Evolutionary conservation across 225 moss, liverwort and hornwort species (phyloP), one percentile per base, ranked within the genome.

Genomic region (Marchantia paleacea): DNA sequence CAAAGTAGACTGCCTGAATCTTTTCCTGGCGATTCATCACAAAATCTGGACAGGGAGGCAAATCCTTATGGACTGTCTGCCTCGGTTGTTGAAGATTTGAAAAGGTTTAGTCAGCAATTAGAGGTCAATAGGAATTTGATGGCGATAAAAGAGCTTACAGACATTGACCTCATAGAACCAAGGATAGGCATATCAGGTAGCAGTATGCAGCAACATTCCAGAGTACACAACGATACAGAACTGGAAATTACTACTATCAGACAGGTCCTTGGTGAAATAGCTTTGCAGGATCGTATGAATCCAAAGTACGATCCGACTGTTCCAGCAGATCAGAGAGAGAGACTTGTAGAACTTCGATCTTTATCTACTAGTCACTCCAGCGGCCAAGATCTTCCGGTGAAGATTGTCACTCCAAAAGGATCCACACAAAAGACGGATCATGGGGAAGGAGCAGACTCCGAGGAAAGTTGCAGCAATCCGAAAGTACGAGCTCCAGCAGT

Each of bases 401-500:
- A 65, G 64, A 10, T 55, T 1, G 10, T 11, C 15, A 82, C 80
- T 72, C 84, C 85, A 55, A 90, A 87, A 77, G 60, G 26, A 84
- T 90, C 72, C 87, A 82, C 80, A 78, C 80, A 76, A 78, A 79
- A 63, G 26, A 51, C 57, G 76, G 68, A 60, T 72, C 75, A 14
- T 70, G 65, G 71, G 31, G 75, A 81, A 81, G 72, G 53, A 54
- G 80, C 87, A 55, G 72, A 82, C 55, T 91, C 91, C 8, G 89
- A 88, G 64, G 89, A 90, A 80, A 92, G 84, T 76, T 88, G 81
- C 73, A 84, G 86, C 69, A 85, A 86, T 79, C 80, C 75, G 51
- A 61, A 10, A 29, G 26, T 55, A 50, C 54, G 81, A 29, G 66
- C 69, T 84, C 78, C 79, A 10, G 75, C 77, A 79, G 82, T 80